phyloP scores from a whole-genome alignment of 2,329 filamentous ascomycete genomes.

The Lithohypha guttulata region DNA sequence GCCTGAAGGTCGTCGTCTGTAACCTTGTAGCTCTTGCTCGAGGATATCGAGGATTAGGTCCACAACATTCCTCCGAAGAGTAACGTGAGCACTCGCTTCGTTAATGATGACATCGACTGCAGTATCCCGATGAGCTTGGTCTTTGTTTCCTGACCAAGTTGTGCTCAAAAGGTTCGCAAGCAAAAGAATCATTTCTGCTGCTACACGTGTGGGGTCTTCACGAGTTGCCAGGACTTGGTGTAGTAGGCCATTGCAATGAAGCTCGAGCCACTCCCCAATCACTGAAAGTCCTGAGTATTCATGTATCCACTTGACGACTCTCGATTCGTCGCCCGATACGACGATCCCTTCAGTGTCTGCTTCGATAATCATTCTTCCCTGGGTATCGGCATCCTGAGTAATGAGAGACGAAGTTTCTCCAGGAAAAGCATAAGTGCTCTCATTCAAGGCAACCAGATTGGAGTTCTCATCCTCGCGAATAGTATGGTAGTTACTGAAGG shows the following conservation, averaged over 20 bases:
- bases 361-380: slow-evolving; percentile 13
- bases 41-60: slow-evolving; percentile 75
- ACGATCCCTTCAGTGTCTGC: slow-evolving; percentile 43
- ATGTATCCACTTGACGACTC: slow-evolving; percentile 63
- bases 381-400: slow-evolving; percentile 19
- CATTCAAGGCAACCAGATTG: slow-evolving; percentile 60
- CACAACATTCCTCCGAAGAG: slow-evolving; percentile 55
- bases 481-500: slow-evolving; percentile 62
- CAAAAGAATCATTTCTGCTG: slow-evolving; percentile 62
- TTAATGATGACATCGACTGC: slow-evolving; percentile 38
- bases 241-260: slow-evolving; percentile 35
- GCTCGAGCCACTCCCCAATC: slow-evolving; percentile 56
- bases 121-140: slow-evolving; percentile 23
- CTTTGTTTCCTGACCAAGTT: slow-evolving; percentile 19
- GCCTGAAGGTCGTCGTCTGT: slow-evolving; percentile 48
- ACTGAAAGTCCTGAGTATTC: slow-evolving; percentile 70
- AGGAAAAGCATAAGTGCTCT: slow-evolving; percentile 42
- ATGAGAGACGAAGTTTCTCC: slow-evolving; percentile 22
- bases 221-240: slow-evolving; percentile 39
- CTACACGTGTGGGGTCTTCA: slow-evolving; percentile 48
- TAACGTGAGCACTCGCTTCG: slow-evolving; percentile 39
- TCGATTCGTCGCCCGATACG: slow-evolving; percentile 68
- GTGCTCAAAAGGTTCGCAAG: slow-evolving; percentile 58
- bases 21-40: slow-evolving; percentile 50
- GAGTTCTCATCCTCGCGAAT: slow-evolving; percentile 77